Percentiles rank a stretch among this genome's conserved stretches.
Conservation (phyloP, 2,329 filamentous ascomycete species). For the Aurifilum marmelostoma region DNA sequence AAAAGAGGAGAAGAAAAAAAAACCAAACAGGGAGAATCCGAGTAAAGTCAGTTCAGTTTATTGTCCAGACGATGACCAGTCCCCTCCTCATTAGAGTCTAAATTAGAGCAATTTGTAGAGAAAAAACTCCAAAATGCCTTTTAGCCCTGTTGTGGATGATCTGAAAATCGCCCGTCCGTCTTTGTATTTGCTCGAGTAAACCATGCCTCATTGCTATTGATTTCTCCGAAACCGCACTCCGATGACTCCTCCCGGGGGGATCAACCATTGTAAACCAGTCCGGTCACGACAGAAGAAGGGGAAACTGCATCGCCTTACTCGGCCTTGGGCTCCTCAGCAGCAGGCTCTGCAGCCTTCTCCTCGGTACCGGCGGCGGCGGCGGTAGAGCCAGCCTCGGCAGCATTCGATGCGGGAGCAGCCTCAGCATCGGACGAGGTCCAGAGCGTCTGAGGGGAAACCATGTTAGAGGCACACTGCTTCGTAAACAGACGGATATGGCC, state of each 20-base stretch:
- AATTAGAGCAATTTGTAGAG: constrained; percentile 50
- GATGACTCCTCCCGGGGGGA: constrained; percentile 57
- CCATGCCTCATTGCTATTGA: constrained; percentile 51
- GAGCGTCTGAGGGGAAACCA: constrained; percentile 69
- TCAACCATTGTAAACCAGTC: constrained; percentile 48
- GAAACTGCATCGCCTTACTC: constrained; percentile 52
- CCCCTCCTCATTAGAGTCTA: constrained; percentile 55
- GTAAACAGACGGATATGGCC: background rate
- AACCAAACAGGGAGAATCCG: constrained; percentile 23
- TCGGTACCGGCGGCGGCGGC: constrained; percentile 52
- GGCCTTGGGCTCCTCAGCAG: constrained; percentile 70
- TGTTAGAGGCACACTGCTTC: constrained; percentile 36
- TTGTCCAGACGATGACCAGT: constrained; percentile 56
- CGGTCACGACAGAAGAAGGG: constrained; percentile 45
- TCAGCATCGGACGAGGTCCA: constrained; percentile 99
- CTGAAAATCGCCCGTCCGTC: constrained; percentile 38
- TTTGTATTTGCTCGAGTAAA: constrained; percentile 54
- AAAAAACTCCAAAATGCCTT: constrained; percentile 51
- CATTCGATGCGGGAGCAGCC: constrained; percentile 59
- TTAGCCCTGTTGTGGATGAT: constrained; percentile 46
- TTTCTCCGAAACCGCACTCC: constrained; percentile 63
- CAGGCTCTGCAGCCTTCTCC: constrained; percentile 56
- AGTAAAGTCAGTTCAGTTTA: constrained; percentile 50
- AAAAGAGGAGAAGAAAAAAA: constrained; percentile 8
- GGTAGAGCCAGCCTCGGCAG: constrained; percentile 50